A percentile compares a stretch with the other conserved stretches of the same genome.
Conservation (phyloP, 352 stramenopile genomes). For the Phytophthora tentaculata region DNA sequence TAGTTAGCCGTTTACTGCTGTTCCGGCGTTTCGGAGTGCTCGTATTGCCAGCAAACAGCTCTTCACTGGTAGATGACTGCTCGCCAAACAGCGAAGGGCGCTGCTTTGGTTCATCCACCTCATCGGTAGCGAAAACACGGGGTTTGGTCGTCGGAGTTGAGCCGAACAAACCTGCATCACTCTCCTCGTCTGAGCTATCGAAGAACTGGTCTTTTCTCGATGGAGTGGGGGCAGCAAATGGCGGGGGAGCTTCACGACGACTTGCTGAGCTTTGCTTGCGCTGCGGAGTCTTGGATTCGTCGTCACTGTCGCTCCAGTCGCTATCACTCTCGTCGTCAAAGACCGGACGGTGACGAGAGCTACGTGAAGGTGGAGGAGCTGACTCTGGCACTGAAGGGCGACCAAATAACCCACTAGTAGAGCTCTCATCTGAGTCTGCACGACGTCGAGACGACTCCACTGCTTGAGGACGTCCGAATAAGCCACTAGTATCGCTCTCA, state of each 20-base stretch:
- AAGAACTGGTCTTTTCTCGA: slow-evolving; percentile 56
- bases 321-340: slow-evolving; percentile 57
- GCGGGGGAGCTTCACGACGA: slow-evolving; percentile 24
- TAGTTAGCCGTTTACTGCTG: slow-evolving; percentile 33
- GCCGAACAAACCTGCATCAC: slow-evolving; percentile 67
- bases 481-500: slow-evolving; percentile 65
- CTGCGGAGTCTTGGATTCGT: slow-evolving; percentile 20
- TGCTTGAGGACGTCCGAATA: slow-evolving; percentile 49
- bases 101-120: slow-evolving; percentile 23
- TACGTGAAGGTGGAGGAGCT: slow-evolving; percentile 24
- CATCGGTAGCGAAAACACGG: slow-evolving; percentile 37
- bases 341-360: slow-evolving; percentile 39
- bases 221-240: slow-evolving; percentile 28
- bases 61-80: slow-evolving; percentile 33
- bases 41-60: slow-evolving; percentile 41
- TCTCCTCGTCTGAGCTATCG: slow-evolving; percentile 68
- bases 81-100: slow-evolving; percentile 44
- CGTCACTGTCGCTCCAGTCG: slow-evolving; percentile 62
- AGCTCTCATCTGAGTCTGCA: slow-evolving; percentile 56
- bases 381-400: slow-evolving; percentile 30
- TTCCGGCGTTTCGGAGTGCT: slow-evolving; percentile 24
- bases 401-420: slow-evolving; percentile 66
- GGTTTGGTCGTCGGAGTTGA: slow-evolving; percentile 25
- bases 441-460: slow-evolving; percentile 29
- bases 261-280: slow-evolving; percentile 28